Base-by-base conservation (phyloP, 805 yeast genomes). In the Teunomyces lycoperdinae region DNA sequence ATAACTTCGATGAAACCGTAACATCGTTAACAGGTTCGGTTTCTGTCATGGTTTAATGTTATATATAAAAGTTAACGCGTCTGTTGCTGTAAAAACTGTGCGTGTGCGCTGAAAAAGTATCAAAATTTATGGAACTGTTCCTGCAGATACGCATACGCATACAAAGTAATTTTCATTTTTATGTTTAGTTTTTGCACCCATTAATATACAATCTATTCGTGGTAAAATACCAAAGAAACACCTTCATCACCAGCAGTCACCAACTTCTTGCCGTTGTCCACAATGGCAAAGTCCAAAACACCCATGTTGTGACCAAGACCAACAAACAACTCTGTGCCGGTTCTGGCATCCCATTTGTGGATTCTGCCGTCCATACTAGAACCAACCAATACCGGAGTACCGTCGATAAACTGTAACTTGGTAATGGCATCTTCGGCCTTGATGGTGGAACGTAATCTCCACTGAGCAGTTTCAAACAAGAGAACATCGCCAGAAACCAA, bases 241-340 rank as follows among this genome's bases (percentile, higher is more conserved):
- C 96, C 96, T 67, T 94, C 99, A 65, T 94, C 99, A 54, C 97
- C 97, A 10, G 97, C 99, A 16, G 97, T 89, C 32, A 90, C 77
- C 40, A 94, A 60, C 63, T 84, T 83, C 44, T 78, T 76, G 26
- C 89, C 92, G 41, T 79, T 70, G 35, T 80, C 83, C 48, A 83
- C 79, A 38, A 85, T 61, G 14, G 85, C 83, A 62, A 94, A 92
- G 58, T 89, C 97, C 53, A 94, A 76, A 14, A 94, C 84, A 52
- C 98, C 98, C 87, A 88, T 87, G 67, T 86, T 87, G 66, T 94
- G 99, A 17, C 99, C 99, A 35, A 82, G 81, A 53, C 95, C 94
- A 30, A 78, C 85, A 70, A 85, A 87, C 49, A 85, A 67, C 58
- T 81, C 84, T 50, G 79, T 81, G 49, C 96, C 96, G 2, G 90